phyloP scores from a whole-genome alignment of 257 asterid species.

The Leonotis leonurus region DNA sequence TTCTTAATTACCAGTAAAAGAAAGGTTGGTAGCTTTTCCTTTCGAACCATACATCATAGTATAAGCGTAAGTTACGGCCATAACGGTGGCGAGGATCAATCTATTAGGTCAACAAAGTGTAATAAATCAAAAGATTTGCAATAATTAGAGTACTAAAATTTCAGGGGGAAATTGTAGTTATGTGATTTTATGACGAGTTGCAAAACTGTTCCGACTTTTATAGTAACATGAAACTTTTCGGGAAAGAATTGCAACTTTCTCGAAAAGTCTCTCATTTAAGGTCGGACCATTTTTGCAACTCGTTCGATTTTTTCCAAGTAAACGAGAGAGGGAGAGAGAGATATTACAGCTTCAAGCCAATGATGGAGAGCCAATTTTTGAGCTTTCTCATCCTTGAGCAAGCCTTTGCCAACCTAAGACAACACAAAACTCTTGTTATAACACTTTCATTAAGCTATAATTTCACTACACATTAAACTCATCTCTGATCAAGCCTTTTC shows the following conservation, averaged over 20 bases:
- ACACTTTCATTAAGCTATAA: not conserved
- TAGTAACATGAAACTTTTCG: too few relatives aligned
- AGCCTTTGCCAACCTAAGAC: constrained; percentile 62
- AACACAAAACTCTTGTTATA: not conserved
- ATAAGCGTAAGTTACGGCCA: constrained; percentile 69
- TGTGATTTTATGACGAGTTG: too few relatives aligned
- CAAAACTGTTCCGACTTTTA: too few relatives aligned
- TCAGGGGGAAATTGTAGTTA: too few relatives aligned
- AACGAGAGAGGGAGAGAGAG: constrained; percentile 1
- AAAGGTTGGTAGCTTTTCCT: constrained; percentile 64
- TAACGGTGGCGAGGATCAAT: constrained; percentile 82
- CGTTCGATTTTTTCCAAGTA: too few relatives aligned
- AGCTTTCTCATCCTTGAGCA: constrained; percentile 60
- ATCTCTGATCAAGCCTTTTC: too few relatives aligned
- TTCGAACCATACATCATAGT: constrained; percentile 52
- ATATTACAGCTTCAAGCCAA: constrained; percentile 77
- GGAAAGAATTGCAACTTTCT: too few relatives aligned
- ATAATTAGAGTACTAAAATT: not conserved
- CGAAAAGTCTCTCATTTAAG: too few relatives aligned
- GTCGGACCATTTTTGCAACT: too few relatives aligned
- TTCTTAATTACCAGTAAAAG: constrained; percentile 53
- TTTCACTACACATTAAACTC: not conserved
- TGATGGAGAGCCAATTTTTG: constrained; percentile 72
- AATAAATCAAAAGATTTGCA: too few relatives aligned
- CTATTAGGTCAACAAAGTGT: constrained; percentile 17